phyloP scores from a whole-genome alignment of 169 alveolate species.

The Babesia microti region DNA sequence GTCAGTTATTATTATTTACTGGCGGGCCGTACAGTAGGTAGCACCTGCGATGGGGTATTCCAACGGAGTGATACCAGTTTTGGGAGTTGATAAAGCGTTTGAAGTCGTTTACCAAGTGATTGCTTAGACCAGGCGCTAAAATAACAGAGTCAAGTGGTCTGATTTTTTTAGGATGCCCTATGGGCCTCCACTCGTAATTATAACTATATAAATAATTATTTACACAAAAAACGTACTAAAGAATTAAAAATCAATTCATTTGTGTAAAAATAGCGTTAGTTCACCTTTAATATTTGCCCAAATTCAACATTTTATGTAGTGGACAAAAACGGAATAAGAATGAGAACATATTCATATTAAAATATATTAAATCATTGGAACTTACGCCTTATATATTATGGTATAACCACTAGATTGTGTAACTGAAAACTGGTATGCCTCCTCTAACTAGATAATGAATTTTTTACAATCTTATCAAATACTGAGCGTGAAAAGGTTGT shows the following conservation, averaged over 20 bases:
- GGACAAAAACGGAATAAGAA: no score
- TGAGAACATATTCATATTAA: no score
- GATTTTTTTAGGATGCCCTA: constrained; percentile 54
- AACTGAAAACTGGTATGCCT: constrained; percentile 20
- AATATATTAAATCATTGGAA: no score
- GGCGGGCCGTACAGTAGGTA: constrained; percentile 72
- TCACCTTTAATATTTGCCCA: no score
- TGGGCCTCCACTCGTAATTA: constrained; percentile 64
- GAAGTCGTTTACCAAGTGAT: constrained; percentile 18
- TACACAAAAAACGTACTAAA: no score
- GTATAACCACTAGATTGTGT: constrained; percentile 55
- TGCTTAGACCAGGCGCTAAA: constrained; percentile 12
- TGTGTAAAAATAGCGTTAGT: no score
- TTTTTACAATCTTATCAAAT: constrained; percentile 9
- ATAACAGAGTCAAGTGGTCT: constrained; percentile 59
- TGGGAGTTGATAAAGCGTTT: constrained; percentile 14
- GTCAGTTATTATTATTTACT: no score
- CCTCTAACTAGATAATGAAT: constrained; percentile 23
- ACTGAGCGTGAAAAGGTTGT: constrained; percentile 37
- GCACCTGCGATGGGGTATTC: constrained; percentile 72
- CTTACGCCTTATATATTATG: constrained; percentile 43
- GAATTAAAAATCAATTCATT: no score
- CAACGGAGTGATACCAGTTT: constrained; percentile 60
- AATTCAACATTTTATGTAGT: no score
- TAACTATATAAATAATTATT: no score